Evolutionary conservation across 2,329 filamentous ascomycete species (phyloP).

Genomic region (Cylindrodendrum hubeiense): DNA sequence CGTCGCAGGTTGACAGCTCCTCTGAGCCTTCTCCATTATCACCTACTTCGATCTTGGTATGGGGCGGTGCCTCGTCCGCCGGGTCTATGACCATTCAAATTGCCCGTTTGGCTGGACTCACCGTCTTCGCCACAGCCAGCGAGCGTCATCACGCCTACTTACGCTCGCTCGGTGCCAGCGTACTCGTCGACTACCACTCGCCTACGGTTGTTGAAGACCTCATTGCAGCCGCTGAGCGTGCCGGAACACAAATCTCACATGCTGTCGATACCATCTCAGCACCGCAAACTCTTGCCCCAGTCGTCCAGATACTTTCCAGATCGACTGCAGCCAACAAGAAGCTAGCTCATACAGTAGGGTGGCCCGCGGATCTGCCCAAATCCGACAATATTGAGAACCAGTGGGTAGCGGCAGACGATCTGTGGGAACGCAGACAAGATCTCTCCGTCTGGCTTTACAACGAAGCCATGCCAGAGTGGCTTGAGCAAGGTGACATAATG

Average conservation of each 20-base stretch:
- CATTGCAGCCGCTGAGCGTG: background rate
- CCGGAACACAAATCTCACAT: background rate
- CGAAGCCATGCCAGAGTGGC: slow-evolving; percentile 4
- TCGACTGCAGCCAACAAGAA: background rate
- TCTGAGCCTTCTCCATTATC: no score
- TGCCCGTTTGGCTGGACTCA: background rate
- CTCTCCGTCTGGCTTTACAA: background rate
- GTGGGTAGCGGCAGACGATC: background rate
- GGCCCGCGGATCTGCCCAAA: background rate
- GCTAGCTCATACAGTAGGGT: background rate
- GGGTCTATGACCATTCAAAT: slow-evolving; percentile 1
- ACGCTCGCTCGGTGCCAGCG: slow-evolving; percentile 2
- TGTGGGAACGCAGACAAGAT: background rate
- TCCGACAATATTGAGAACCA: background rate
- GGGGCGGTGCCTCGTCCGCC: background rate
- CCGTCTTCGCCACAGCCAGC: slow-evolving; percentile 1
- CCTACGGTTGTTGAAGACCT: background rate
- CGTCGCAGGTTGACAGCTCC: no score
- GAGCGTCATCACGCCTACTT: background rate
- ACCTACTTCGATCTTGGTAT: background rate
- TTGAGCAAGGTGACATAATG: background rate
- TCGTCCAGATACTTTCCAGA: background rate
- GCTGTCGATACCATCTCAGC: slow-evolving; percentile 3
- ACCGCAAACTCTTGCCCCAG: background rate
- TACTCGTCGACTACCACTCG: background rate